Conservation (phyloP, 768 basidiomycete species). For the Mrakia blollopis region DNA sequence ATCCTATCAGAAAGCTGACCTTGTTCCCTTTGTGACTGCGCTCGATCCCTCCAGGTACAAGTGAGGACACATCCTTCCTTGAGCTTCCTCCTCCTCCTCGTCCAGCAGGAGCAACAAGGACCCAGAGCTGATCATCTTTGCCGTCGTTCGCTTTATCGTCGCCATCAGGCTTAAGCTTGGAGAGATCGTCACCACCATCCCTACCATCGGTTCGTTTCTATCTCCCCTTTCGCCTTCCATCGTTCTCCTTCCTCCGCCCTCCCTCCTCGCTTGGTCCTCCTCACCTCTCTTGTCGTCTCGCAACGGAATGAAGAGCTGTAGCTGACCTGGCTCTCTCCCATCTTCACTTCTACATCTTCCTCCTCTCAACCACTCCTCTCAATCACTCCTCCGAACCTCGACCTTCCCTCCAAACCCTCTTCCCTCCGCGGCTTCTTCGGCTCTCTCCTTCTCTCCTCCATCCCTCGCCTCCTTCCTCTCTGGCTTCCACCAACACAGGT, state of each 20-base stretch:
- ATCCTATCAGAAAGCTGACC: not conserved
- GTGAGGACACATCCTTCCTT: constrained; percentile 12
- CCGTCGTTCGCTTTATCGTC: not conserved
- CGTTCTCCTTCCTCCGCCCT: not conserved
- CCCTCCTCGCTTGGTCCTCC: not conserved
- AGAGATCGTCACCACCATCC: constrained; percentile 99
- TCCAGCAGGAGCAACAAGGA: not conserved
- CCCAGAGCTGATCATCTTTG: not conserved
- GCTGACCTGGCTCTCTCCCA: not conserved
- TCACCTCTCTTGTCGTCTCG: not conserved
- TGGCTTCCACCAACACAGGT: constrained; percentile 51
- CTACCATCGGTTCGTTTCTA: constrained; percentile 74
- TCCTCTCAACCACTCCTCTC: not conserved
- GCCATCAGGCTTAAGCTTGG: constrained; percentile 86
- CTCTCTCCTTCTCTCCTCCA: not conserved
- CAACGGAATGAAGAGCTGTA: not conserved
- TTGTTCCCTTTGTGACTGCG: constrained; percentile 1
- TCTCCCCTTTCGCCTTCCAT: not conserved
- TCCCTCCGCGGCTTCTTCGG: not conserved
- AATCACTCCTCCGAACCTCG: no score
- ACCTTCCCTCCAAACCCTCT: not conserved
- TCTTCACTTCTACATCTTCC: not conserved
- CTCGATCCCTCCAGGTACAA: constrained; percentile 26
- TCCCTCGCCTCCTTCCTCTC: not conserved
- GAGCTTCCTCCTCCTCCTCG: not conserved